These are phyloP conservation scores for Aethionema arabicum DNA, from an alignment of 345 rosid species.

Conservation along the genomic window DNA sequence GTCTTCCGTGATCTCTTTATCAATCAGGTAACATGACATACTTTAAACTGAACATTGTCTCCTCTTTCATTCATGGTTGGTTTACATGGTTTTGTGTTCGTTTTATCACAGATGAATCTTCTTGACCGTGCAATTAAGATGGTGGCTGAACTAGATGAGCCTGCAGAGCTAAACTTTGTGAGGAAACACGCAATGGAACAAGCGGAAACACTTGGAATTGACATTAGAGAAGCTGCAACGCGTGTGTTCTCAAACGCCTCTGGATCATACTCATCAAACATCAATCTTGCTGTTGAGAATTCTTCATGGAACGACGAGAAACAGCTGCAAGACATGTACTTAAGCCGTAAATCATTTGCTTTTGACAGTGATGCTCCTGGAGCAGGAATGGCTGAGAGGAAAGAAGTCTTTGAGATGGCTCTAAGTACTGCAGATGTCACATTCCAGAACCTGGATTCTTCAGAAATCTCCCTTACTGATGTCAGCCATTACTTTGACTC, in stretches of 20 bases:
- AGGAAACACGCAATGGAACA: slow-evolving; percentile 93
- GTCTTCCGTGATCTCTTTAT: slow-evolving; percentile 97
- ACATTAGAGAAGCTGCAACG: slow-evolving; percentile 89
- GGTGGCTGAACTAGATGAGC: slow-evolving; percentile 98
- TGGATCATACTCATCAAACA: slow-evolving; percentile 92
- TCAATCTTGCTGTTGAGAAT: slow-evolving; percentile 93
- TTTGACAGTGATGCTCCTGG: slow-evolving; percentile 94
- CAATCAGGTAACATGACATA: slow-evolving; percentile 62
- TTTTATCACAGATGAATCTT: slow-evolving; percentile 75
- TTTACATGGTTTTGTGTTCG: not conserved
- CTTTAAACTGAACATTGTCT: not conserved
- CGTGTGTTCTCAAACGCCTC: slow-evolving; percentile 95
- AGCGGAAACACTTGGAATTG: slow-evolving; percentile 78
- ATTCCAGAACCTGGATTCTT: slow-evolving; percentile 95
- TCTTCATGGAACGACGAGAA: slow-evolving; percentile 99
- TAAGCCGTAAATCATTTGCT: slow-evolving; percentile 97
- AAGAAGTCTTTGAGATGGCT: slow-evolving; percentile 93
- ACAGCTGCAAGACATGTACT: slow-evolving; percentile 98
- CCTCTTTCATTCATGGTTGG: not conserved
- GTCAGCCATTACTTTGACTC: slow-evolving; percentile 98
- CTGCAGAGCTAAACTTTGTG: slow-evolving; percentile 73
- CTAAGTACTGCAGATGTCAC: slow-evolving; percentile 94
- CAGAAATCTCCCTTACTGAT: slow-evolving; percentile 93
- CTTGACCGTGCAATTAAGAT: slow-evolving; percentile 95
- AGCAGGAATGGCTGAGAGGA: slow-evolving; percentile 87